Base-by-base conservation (phyloP, 75 land plant genomes). In the Gnetum montanum region DNA sequence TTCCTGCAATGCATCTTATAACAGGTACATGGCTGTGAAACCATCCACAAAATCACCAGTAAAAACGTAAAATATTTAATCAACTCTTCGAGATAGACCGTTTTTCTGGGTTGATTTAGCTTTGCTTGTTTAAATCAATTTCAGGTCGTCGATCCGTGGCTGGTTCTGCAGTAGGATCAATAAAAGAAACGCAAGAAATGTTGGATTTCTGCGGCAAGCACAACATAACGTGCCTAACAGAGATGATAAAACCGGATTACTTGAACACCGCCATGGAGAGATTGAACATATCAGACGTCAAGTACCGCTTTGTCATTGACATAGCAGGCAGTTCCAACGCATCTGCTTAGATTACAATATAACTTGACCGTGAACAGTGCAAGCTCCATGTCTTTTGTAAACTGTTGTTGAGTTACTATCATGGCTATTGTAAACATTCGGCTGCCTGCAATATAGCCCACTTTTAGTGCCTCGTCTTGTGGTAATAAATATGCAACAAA, bases 261-360 rank as follows among this genome's bases (percentile, higher is more conserved):
- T 31, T 64, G 4, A 70, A 70, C 38, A 50, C 28, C 2, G 73
- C 73, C 13, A 31, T 70, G 55, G 61, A 63, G 20, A 35, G 73
- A 26, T 35, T 70, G 3, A 37, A 7, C 12, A 70, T 26, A 27
- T 25, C 38, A 4, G 73, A 64, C 34, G 73, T 64, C 0, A 70
- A 43, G 43, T 70, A 70, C 37, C 61, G 73, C 4, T 70, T 70
- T 51, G 73, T 70, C 1, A 57, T 70, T 20, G 67, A 70, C 48
- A 34, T 76, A n/a, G 73, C 51, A 15, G 43, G 16, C 13, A 41
- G 43, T n/a, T n/a, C n/a, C n/a, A n/a, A n/a, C n/a, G n/a, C n/a
- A n/a, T n/a, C n/a, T n/a, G n/a, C n/a, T n/a, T n/a, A n/a, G n/a
- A n/a, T n/a, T n/a, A n/a, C n/a, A n/a, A n/a, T n/a, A n/a, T n/a